Base-by-base conservation (phyloP, 495 filamentous ascomycete genomes). In the Oidiodendron maius region DNA sequence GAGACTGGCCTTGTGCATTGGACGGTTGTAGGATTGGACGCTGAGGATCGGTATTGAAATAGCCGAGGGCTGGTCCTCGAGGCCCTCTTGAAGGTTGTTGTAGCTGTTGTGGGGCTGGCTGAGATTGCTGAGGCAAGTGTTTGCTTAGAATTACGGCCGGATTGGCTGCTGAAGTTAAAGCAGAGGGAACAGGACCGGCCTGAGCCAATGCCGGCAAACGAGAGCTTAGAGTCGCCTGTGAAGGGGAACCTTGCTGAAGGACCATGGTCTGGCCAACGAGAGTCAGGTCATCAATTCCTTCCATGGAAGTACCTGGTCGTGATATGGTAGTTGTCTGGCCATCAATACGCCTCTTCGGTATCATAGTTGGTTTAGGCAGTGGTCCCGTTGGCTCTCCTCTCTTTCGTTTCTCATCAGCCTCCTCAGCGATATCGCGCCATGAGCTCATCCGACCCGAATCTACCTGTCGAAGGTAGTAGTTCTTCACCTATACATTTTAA, bases 381-480 rank as follows among this genome's bases (percentile, higher is more conserved):
- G 89, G 87, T 9, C 83, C 80, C 15, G 83, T 80, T 48, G 84
- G 79, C 62, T 89, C 87, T 25, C 88, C 88, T 34, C 81, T 68
- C 24, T 67, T 57, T 40, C 76, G 82, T 65, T 81, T 86, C 16
- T 70, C 67, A 57, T 96, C 87, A 2, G 89, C 86, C 22, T 81
- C 78, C 5, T 71, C 64, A 3, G 87, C 82, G 25, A 84, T 75
- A 8, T 77, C 67, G 44, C 87, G 81, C 59, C 87, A 52, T 12
- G 89, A 84, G 3, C 70, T 71, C 40, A 37, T 45, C 13, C 44
- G 47, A 2, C 51, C 80, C 37, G 60, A 62, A 30, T 94, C 87
- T 23, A 89, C 75, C 53, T 86, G 78, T 2, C 91, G 79, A 35
- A 84, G 78, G 51, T 83, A 96, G 61, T 91, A 90, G 59, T 97